Evolutionary conservation across 1,139 yeast species (phyloP).

Genomic region (Geotrichum restrictum): DNA sequence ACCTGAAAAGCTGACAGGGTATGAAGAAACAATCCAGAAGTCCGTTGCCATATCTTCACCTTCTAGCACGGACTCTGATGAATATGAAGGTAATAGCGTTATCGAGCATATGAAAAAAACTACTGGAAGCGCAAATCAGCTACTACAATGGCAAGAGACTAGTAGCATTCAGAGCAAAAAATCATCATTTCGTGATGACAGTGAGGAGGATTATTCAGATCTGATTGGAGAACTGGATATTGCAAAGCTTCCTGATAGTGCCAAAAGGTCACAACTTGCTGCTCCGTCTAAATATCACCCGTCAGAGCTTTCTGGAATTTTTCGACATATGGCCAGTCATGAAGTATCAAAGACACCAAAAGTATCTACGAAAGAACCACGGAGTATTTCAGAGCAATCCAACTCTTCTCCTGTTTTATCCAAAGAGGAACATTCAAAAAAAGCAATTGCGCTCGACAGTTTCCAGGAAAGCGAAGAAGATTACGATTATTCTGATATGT

Average conservation of each 20-base stretch:
- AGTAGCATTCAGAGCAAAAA: conserved; percentile 20
- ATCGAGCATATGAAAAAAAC: conserved; percentile 5
- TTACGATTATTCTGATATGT: conserved; percentile 27
- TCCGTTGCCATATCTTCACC: not conserved
- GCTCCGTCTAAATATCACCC: conserved; percentile 13
- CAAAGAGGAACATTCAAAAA: not conserved
- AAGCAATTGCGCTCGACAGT: conserved; percentile 4
- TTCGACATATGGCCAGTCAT: not conserved
- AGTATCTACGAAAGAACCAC: not conserved
- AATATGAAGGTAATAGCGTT: conserved; percentile 4
- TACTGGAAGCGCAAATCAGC: not conserved
- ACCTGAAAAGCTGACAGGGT: conserved; percentile 17
- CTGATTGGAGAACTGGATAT: conserved; percentile 32
- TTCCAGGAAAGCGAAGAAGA: conserved; percentile 26
- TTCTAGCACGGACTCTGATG: conserved; percentile 6
- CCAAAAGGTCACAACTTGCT: conserved; percentile 2
- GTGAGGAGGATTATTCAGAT: conserved; percentile 32
- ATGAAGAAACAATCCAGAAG: conserved; percentile 2
- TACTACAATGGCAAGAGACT: conserved; percentile 4
- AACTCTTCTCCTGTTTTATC: not conserved
- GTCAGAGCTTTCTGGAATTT: conserved; percentile 11
- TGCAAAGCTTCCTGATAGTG: conserved; percentile 22
- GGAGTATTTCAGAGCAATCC: no score
- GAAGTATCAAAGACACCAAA: not conserved
- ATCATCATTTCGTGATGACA: conserved; percentile 27